Base-by-base conservation (phyloP, 2,329 filamentous ascomycete genomes). In the Talaromyces sp. region DNA sequence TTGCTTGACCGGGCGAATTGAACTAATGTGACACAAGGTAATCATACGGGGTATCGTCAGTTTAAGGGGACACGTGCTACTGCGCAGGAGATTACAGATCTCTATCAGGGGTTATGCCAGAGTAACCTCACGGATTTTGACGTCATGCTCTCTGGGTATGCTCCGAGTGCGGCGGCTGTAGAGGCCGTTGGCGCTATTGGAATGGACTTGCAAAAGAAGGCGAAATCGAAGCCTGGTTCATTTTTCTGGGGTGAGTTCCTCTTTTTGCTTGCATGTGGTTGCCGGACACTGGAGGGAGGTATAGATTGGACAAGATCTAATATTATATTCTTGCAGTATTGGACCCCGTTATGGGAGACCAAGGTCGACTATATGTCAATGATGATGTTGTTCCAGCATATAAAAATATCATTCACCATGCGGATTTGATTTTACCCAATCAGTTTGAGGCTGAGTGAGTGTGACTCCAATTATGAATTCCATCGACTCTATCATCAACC, bases 301-400 rank as follows among this genome's bases (percentile, higher is more conserved):
- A 13, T 24, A 13, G 11, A 41, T 22, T 5, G 6, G 11, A 2
- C 40, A 30, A 17, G 4, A 27, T 39, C 42, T 5, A 11, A 13
- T 24, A 36, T 7, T 41, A 14, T 10, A 17, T 22, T 43, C 6
- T 39, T 14, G 30, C 24, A 86, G 90, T 96, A 2, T 82, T 99
- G 22, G 94, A 99, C 71, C 94, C 95, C 0, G 94, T 99, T 43
- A 99, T 99, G 94, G 94, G 94, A 27, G 94, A 99, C 70, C 91
- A 97, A 66, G 94, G 91, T 45, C 85, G 83, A 61, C 80, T 99
- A 11, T 99, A 99, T 68, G 93, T 99, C 7, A 89, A 88, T 5
- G 87, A 93, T 64, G 91, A 96, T 59, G 91, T 96, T 3, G 89
- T 97, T 14, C 92, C 92, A 0, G 91, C 89, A 13, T 99, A 97